A percentile compares a stretch with the other conserved stretches of the same genome.
These are phyloP conservation scores for Moelleriella libera DNA, from an alignment of 2,329 filamentous ascomycete species.

Conservation along the genomic window DNA sequence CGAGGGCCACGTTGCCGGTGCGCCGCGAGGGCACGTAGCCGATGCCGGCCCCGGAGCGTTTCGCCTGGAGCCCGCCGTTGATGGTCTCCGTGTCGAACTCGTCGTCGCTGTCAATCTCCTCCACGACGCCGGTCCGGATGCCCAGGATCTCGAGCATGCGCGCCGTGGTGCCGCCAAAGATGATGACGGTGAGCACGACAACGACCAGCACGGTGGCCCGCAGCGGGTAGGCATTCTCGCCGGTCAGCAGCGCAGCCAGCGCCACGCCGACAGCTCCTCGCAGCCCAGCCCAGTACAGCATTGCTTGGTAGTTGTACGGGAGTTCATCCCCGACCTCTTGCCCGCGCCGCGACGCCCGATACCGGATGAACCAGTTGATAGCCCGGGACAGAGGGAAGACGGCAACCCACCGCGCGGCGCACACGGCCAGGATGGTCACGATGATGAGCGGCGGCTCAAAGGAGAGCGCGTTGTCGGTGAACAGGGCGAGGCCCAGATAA, in stretches of 20 bases:
- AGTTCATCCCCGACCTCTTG: slow-evolving; percentile 69
- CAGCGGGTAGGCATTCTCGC: slow-evolving; percentile 67
- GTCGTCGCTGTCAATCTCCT: slow-evolving; percentile 94
- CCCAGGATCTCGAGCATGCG: slow-evolving; percentile 95
- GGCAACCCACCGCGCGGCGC: slow-evolving; percentile 79
- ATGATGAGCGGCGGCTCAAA: slow-evolving; percentile 95
- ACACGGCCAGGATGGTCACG: slow-evolving; percentile 82
- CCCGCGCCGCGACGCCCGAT: slow-evolving; percentile 65
- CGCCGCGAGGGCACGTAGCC: slow-evolving; percentile 57
- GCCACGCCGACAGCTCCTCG: slow-evolving; percentile 93
- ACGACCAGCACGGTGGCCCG: slow-evolving; percentile 95
- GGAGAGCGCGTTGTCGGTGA: slow-evolving; percentile 75
- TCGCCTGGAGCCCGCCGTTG: slow-evolving; percentile 60
- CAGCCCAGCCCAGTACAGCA: slow-evolving; percentile 98
- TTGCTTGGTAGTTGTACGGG: slow-evolving; percentile 92
- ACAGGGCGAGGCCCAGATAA: slow-evolving; percentile 86
- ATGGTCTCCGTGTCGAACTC: slow-evolving; percentile 91
- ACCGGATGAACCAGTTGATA: slow-evolving; percentile 88
- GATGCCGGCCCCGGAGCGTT: slow-evolving; percentile 62
- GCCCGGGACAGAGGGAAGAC: slow-evolving; percentile 83
- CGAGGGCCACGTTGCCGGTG: slow-evolving; percentile 45
- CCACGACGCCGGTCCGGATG: slow-evolving; percentile 91
- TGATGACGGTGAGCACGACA: slow-evolving; percentile 94
- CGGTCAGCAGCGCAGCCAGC: slow-evolving; percentile 74
- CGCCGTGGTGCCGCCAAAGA: slow-evolving; percentile 93